Base-by-base conservation (phyloP, 2,329 filamentous ascomycete genomes). In the Bipolaris victoriae region DNA sequence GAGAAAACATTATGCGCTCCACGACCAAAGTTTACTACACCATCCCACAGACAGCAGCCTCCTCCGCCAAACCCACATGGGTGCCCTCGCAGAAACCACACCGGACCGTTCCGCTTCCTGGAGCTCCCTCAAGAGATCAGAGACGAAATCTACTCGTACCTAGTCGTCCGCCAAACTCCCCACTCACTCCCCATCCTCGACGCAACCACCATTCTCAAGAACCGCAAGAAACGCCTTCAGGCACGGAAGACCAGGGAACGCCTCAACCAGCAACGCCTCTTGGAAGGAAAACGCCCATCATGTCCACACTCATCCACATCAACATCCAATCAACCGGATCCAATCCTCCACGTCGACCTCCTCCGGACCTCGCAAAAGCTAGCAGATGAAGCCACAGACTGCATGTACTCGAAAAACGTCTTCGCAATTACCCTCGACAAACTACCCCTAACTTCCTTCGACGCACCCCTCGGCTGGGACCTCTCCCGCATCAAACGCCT, bases 371-470 rank as follows among this genome's bases (percentile, higher is more conserved):
- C 70, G 1, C 63, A 55, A 13, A 47, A 46, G 22, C 48, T 72
- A 2, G 57, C 69, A n/a, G 41, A 50, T 15, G 71, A 73, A 60
- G 67, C 65, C 4, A 65, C 57, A n/a, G 65, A 71, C 15, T 62
- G 41, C 36, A 55, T 73, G 40, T 73, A 73, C 57, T 61, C 65
- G 24, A 63, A 58, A 52, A 72, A 73, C 29, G 68, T 64, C 59
- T 73, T 73, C 52, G 66, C 66, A 9, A 60, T 73, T 6, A 67
- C 67, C 1, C 60, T 73, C 5, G 64, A 68, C 52, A 72, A 60
- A 36, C 64, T 71, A 7, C 66, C 66, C 0, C 26, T 58, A 0
- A 65, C 64, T 0, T 60, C 58, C 1, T 58, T 71, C 31, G 68
- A 73, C 16, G 57, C 59, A 1, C 71, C 71, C 2, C 49, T 56